Conservation (phyloP, 1,284 basidiomycete species). For the Microbotryomycetes sp. region DNA sequence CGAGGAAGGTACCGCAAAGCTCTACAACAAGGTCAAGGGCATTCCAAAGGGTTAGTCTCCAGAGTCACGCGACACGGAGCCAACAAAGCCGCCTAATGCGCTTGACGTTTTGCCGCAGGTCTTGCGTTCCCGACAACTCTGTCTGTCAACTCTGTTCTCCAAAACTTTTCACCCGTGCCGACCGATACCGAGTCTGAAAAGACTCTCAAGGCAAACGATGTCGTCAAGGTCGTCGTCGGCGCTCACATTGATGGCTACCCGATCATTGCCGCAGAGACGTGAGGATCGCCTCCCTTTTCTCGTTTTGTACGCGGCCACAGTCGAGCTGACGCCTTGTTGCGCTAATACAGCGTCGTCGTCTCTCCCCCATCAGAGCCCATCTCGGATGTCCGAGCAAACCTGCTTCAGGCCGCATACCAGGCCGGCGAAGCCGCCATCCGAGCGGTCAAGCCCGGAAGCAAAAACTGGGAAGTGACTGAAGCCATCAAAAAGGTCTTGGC, state of each 20-base stretch:
- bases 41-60: constrained; percentile 42
- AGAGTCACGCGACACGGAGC: constrained; percentile 1
- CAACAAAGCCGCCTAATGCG: constrained; percentile 72
- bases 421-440: constrained; percentile 75
- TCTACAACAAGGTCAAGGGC: constrained; percentile 90
- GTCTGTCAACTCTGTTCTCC: constrained; percentile 70
- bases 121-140: constrained; percentile 89
- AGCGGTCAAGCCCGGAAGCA: constrained; percentile 50
- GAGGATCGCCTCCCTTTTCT: constrained; percentile 17
- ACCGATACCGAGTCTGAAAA: constrained; percentile 58
- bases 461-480: constrained; percentile 92
- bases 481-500: constrained; percentile 60
- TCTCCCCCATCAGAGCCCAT: constrained; percentile 69
- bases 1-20: constrained; percentile 70
- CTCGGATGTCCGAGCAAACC: constrained; percentile 79
- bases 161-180: constrained; percentile 52
- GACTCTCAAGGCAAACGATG: constrained; percentile 79
- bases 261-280: constrained; percentile 79
- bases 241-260: constrained; percentile 93
- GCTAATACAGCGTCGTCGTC: constrained; percentile 58
- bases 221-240: constrained; percentile 92
- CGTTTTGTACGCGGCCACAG: background rate
- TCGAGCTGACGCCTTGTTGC: background rate
- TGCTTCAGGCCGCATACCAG: constrained; percentile 83
- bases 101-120: constrained; percentile 43